phyloP scores from a whole-genome alignment of 352 stramenopile genomes.

The Phytopythium chamaehyphon region DNA sequence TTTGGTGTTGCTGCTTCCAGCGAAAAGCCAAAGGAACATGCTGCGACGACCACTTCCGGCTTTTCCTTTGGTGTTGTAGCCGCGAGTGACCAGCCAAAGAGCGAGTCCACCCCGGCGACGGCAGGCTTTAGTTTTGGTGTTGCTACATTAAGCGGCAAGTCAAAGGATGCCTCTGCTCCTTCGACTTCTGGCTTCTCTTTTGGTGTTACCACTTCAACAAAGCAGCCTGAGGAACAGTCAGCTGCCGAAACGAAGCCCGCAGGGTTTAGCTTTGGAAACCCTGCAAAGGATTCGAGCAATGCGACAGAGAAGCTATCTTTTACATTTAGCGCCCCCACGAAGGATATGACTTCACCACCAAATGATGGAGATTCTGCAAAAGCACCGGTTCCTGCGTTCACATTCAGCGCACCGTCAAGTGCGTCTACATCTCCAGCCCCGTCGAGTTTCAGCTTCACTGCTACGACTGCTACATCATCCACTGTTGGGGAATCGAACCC shows the following conservation, averaged over 20 bases:
- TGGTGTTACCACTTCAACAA: conserved; percentile 4
- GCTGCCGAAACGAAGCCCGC: conserved; percentile 12
- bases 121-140: conserved; percentile 6
- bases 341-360: background rate
- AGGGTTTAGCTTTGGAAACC: conserved; percentile 30
- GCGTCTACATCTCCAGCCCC: background rate
- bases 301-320: conserved; percentile 30
- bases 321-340: conserved; percentile 34
- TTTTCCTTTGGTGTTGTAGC: conserved; percentile 13
- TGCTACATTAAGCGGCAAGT: conserved; percentile 1
- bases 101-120: background rate
- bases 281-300: conserved; percentile 13
- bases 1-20: conserved; percentile 1
- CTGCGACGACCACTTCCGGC: background rate
- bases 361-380: background rate
- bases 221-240: background rate
- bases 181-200: conserved; percentile 13
- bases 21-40: conserved; percentile 1
- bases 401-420: conserved; percentile 33
- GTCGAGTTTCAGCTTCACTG: conserved; percentile 3
- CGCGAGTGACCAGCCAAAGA: conserved; percentile 7
- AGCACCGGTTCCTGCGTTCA: conserved; percentile 19
- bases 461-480: conserved; percentile 5
- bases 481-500: conserved; percentile 18
- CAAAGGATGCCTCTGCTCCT: background rate